A percentile compares a stretch with the other conserved stretches of the same genome.
Evolutionary conservation across 148 eudicot genomes (phyloP).

Genomic region (Nepenthes mirabilis): DNA sequence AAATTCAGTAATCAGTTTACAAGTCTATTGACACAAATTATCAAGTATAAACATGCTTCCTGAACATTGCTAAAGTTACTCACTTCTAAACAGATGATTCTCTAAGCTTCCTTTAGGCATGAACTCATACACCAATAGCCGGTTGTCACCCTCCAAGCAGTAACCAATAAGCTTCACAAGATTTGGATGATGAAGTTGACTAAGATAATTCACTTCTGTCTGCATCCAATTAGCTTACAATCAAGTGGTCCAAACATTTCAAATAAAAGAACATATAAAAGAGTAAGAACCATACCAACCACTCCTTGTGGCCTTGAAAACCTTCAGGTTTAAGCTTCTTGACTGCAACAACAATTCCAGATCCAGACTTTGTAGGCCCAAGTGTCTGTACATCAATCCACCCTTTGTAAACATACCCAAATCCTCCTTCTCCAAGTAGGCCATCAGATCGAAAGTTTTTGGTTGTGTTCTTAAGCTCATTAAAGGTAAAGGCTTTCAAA

Average conservation of each 20-base stretch:
- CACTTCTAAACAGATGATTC: constrained; percentile 79
- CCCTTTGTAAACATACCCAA: constrained; percentile 76
- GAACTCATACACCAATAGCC: constrained; percentile 79
- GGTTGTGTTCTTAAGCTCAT: constrained; percentile 58
- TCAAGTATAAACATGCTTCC: no score
- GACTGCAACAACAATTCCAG: constrained; percentile 76
- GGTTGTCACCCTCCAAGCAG: constrained; percentile 58
- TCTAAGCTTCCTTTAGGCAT: constrained; percentile 86
- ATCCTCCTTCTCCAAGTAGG: constrained; percentile 85
- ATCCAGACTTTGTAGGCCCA: constrained; percentile 60
- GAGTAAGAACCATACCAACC: constrained; percentile 51
- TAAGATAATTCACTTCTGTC: constrained; percentile 73
- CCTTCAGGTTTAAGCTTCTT: constrained; percentile 80
- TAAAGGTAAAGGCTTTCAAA: constrained; percentile 46
- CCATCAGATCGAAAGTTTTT: constrained; percentile 65
- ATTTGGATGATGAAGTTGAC: constrained; percentile 66
- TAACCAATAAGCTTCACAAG: constrained; percentile 73
- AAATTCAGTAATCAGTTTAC: no score
- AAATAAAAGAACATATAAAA: background rate
- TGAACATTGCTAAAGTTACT: constrained; percentile 7
- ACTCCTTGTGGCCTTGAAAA: constrained; percentile 87
- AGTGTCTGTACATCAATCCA: constrained; percentile 74
- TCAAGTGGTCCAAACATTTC: background rate
- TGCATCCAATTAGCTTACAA: constrained; percentile 21
- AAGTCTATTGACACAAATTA: no score